These are phyloP conservation scores for Leccinum truebloodii DNA, from an alignment of 768 basidiomycete genomes.

Conservation along the genomic window DNA sequence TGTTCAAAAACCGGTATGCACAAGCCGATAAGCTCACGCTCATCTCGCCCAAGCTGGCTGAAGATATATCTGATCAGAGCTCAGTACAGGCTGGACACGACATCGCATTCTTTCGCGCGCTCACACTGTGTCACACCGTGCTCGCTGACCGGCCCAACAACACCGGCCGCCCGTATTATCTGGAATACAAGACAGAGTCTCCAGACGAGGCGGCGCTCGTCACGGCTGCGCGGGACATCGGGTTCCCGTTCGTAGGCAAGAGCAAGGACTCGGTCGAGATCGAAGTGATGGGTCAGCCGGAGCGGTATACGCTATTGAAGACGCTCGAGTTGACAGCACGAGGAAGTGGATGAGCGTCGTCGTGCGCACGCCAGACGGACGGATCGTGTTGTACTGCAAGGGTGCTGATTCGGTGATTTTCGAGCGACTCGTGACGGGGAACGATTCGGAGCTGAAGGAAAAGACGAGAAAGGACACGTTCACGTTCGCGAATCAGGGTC, in stretches of 20 bases:
- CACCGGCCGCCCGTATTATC: constrained; percentile 52
- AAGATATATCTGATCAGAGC: constrained; percentile 66
- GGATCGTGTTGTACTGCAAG: constrained; percentile 86
- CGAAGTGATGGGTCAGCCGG: constrained; percentile 87
- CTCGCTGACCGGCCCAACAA: constrained; percentile 77
- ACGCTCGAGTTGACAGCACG: constrained; percentile 92
- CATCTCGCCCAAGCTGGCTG: constrained; percentile 81
- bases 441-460: constrained; percentile 72
- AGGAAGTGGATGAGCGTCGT: constrained; percentile 96
- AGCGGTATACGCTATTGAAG: constrained; percentile 77
- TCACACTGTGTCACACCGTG: constrained; percentile 93
- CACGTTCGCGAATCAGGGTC: constrained; percentile 86
- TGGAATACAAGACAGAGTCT: constrained; percentile 95
- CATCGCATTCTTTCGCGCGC: constrained; percentile 87
- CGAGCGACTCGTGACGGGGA: constrained; percentile 73
- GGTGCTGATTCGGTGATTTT: constrained; percentile 97
- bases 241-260: constrained; percentile 85
- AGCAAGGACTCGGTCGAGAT: constrained; percentile 79
- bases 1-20: constrained; percentile 87
- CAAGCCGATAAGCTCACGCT: constrained; percentile 83
- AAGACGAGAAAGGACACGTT: constrained; percentile 89
- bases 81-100: constrained; percentile 64
- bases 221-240: constrained; percentile 86
- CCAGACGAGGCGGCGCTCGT: constrained; percentile 96
- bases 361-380: constrained; percentile 81